These are phyloP conservation scores for Botryobasidium botryosum DNA, from an alignment of 768 basidiomycete species.

Conservation along the genomic window DNA sequence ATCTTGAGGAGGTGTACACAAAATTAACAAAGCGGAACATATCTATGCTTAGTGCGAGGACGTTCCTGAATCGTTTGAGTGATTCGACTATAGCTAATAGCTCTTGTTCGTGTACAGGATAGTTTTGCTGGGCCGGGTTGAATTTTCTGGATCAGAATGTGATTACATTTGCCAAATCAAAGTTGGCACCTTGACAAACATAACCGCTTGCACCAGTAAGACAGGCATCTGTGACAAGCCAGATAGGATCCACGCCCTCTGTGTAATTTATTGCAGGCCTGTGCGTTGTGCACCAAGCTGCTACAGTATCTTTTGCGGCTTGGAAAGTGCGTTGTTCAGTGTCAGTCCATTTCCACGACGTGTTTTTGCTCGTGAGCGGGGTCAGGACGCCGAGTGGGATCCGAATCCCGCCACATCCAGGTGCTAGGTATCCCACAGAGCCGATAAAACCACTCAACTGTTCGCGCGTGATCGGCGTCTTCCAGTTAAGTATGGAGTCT, in stretches of 20 bases:
- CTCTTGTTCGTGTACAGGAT: not conserved
- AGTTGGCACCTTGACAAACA: not conserved
- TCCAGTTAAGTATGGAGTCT: constrained; percentile 18
- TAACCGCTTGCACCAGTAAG: not conserved
- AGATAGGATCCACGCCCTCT: not conserved
- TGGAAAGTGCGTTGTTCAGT: constrained; percentile 22
- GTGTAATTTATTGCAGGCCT: not conserved
- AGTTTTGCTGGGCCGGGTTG: not conserved
- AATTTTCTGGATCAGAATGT: not conserved
- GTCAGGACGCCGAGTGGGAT: constrained; percentile 26
- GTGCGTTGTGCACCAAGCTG: too few relatives aligned
- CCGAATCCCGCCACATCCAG: constrained; percentile 21
- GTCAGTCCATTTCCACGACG: constrained; percentile 17
- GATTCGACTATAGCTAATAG: not conserved
- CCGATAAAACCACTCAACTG: constrained; percentile 23
- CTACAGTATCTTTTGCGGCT: constrained; percentile 15
- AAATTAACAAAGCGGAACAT: too few relatives aligned
- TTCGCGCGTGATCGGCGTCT: constrained; percentile 19
- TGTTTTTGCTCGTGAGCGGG: constrained; percentile 11
- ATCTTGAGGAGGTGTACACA: too few relatives aligned
- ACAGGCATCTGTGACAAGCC: not conserved
- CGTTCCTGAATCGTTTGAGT: too few relatives aligned
- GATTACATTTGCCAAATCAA: not conserved
- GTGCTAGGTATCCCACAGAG: too few relatives aligned
- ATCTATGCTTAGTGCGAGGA: too few relatives aligned